These are phyloP conservation scores for Harringtonia lauricola DNA, from an alignment of 2,329 filamentous ascomycete species.

Conservation along the genomic window DNA sequence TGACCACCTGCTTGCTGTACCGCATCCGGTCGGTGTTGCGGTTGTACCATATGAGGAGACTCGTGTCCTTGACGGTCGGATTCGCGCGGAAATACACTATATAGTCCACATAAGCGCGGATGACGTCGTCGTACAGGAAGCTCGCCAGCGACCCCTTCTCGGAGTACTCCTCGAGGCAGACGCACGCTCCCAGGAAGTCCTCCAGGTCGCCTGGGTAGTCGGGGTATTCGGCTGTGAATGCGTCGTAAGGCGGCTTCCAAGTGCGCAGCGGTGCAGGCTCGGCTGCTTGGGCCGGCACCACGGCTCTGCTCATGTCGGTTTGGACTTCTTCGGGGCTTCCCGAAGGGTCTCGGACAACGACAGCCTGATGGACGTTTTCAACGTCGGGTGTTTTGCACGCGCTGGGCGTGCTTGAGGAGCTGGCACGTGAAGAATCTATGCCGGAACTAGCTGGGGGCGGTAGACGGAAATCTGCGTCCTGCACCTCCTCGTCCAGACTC, in stretches of 20 bases:
- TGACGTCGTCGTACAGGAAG: slow-evolving; percentile 42
- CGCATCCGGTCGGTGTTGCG: slow-evolving; percentile 11
- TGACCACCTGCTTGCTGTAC: slow-evolving; percentile 17
- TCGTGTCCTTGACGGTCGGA: background rate
- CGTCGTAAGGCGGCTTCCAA: slow-evolving; percentile 18
- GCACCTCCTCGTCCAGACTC: no score
- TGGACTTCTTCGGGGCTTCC: no score
- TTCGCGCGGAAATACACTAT: slow-evolving; percentile 24
- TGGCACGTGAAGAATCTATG: no score
- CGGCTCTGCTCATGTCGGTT: no score
- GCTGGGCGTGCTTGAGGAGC: no score
- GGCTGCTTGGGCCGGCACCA: background rate
- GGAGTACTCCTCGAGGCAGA: slow-evolving; percentile 28
- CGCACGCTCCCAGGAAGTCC: slow-evolving; percentile 33
- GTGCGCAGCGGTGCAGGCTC: background rate
- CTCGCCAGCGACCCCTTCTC: slow-evolving; percentile 23
- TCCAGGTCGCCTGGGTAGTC: slow-evolving; percentile 25
- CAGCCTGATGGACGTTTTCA: no score
- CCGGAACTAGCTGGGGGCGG: no score
- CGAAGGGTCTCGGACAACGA: no score
- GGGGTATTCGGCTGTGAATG: slow-evolving; percentile 32
- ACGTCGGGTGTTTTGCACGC: no score
- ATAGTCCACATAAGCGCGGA: slow-evolving; percentile 32
- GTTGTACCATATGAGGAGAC: slow-evolving; percentile 28
- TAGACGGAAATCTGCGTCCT: no score